These are phyloP conservation scores for Cicer bijugum DNA, from an alignment of 306 rosid genomes.

Conservation along the genomic window DNA sequence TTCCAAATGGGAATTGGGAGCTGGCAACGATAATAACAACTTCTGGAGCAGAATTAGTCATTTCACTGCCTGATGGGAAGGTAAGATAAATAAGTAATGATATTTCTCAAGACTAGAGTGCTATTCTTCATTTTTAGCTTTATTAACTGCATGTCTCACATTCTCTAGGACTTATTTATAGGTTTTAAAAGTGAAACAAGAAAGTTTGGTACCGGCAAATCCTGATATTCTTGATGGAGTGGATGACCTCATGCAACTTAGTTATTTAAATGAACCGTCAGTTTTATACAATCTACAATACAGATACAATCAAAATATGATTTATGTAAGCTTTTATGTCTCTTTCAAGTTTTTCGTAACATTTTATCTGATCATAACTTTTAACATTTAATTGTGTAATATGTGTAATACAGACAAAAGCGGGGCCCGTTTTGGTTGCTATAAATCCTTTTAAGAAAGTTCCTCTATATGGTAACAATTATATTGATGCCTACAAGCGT, in stretches of 20 bases:
- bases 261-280: constrained; percentile 92
- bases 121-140: constrained; percentile 29
- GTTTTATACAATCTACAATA: constrained; percentile 84
- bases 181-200: constrained; percentile 78
- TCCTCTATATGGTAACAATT: constrained; percentile 75
- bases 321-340: constrained; percentile 65
- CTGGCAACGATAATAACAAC: constrained; percentile 65
- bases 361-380: constrained; percentile 27
- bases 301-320: constrained; percentile 86
- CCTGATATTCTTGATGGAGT: constrained; percentile 99
- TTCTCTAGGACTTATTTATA: constrained; percentile 42
- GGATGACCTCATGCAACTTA: constrained; percentile 97
- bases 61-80: constrained; percentile 73
- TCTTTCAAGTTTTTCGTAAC: constrained; percentile 27
- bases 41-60: constrained; percentile 65
- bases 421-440: constrained; percentile 98
- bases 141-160: constrained; percentile 2
- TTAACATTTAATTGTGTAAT: constrained; percentile 33
- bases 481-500: constrained; percentile 79
- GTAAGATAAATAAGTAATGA: constrained; percentile 52
- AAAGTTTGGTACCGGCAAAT: constrained; percentile 76
- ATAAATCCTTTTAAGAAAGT: constrained; percentile 92
- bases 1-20: constrained; percentile 85
- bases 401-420: constrained; percentile 70
- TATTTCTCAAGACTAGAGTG: constrained; percentile 25